Evolutionary conservation across 768 basidiomycete genomes (phyloP).

Genomic region (Boletus sp.): DNA sequence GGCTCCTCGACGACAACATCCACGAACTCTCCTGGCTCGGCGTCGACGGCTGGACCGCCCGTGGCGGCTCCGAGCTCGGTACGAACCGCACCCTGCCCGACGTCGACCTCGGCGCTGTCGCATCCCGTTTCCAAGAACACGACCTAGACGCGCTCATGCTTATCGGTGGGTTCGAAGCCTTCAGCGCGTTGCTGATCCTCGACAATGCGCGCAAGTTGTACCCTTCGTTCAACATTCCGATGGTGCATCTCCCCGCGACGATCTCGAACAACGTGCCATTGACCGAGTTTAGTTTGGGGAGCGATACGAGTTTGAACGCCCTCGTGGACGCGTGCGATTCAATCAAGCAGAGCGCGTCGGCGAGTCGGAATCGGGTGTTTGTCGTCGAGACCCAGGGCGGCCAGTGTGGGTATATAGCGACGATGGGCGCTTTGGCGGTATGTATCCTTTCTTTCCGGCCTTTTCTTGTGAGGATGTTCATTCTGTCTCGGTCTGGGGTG

Average conservation of each 20-base stretch:
- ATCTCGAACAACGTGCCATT: slow-evolving; percentile 98
- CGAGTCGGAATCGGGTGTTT: slow-evolving; percentile 94
- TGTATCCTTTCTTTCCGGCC: slow-evolving; percentile 31
- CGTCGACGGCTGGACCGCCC: slow-evolving; percentile 94
- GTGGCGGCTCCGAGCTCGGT: slow-evolving; percentile 96
- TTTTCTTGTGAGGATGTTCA: neutral
- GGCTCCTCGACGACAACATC: slow-evolving; percentile 87
- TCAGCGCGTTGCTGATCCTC: slow-evolving; percentile 72
- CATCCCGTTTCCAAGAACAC: slow-evolving; percentile 88
- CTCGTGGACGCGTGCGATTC: slow-evolving; percentile 97
- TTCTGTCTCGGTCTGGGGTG: no score
- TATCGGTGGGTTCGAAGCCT: slow-evolving; percentile 97
- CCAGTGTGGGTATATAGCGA: slow-evolving; percentile 92
- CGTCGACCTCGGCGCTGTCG: slow-evolving; percentile 82
- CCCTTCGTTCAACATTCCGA: slow-evolving; percentile 92
- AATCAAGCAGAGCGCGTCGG: slow-evolving; percentile 97
- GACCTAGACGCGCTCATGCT: slow-evolving; percentile 76
- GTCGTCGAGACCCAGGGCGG: slow-evolving; percentile 99
- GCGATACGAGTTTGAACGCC: slow-evolving; percentile 97
- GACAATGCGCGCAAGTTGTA: slow-evolving; percentile 81
- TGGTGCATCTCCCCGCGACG: slow-evolving; percentile 94
- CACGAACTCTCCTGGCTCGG: slow-evolving; percentile 91
- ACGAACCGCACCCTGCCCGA: slow-evolving; percentile 91
- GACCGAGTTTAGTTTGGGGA: slow-evolving; percentile 94
- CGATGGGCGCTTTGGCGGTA: slow-evolving; percentile 94